Conservation (phyloP, 2,329 filamentous ascomycete species). For the Reticulascus tulasneorum region DNA sequence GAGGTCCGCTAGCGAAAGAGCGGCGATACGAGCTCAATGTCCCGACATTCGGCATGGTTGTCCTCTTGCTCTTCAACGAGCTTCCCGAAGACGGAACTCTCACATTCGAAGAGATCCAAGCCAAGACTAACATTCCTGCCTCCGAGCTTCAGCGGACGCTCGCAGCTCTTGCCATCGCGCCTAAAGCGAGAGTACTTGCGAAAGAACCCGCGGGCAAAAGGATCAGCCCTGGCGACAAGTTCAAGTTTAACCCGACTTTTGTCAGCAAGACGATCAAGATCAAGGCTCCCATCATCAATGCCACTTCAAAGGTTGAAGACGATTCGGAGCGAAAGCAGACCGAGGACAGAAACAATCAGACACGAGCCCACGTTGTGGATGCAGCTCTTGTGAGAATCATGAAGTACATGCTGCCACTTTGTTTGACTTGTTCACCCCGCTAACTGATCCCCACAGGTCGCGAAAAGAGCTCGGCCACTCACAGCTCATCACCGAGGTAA, state of each 20-base stretch:
- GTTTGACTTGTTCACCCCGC: constrained; percentile 11
- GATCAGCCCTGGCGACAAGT: constrained; percentile 71
- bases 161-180: constrained; percentile 75
- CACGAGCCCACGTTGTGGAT: constrained; percentile 66
- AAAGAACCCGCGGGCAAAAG: constrained; percentile 79
- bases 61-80: constrained; percentile 87
- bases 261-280: constrained; percentile 79
- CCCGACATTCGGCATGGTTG: constrained; percentile 87
- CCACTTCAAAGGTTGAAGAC: constrained; percentile 80
- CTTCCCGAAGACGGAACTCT: constrained; percentile 49
- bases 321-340: constrained; percentile 65
- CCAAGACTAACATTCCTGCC: constrained; percentile 71
- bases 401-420: constrained; percentile 58
- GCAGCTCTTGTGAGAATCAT: constrained; percentile 77
- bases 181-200: constrained; percentile 75
- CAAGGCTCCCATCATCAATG: constrained; percentile 81
- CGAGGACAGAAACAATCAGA: constrained; percentile 71
- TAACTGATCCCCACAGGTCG: constrained; percentile 50
- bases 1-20: constrained; percentile 55
- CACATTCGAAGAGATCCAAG: constrained; percentile 74
- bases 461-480: constrained; percentile 69
- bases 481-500: constrained; percentile 66
- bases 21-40: constrained; percentile 87
- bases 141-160: constrained; percentile 73
- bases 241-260: constrained; percentile 79